Evolutionary conservation across 1,284 basidiomycete genomes (phyloP), one percentile per base, ranked within the genome.

Genomic region (Trametes pubescens): DNA sequence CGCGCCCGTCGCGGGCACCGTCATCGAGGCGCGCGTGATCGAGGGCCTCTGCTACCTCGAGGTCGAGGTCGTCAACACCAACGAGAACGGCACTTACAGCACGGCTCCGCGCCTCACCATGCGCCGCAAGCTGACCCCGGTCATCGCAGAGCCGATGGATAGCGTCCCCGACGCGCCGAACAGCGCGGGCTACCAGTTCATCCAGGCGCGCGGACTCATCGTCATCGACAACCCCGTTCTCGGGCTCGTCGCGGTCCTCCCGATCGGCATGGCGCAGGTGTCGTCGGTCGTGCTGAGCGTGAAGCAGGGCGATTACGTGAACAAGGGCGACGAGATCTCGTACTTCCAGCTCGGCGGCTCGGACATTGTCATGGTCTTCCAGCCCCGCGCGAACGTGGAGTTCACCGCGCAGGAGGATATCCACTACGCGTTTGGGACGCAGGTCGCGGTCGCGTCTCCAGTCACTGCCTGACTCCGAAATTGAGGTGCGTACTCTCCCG

Each of bases 191-290:
- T 73, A 73, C 65, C 72, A 71, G 67, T 72, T 73, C 68, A 34
- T 73, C n/a, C 72, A 73, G 56, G 63, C 71, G 13, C 67, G 67
- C 56, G 69, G 54, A 10, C 44, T 66, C 44, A 51, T 72, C 40
- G 54, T 72, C 53, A 72, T 72, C 53, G 68, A 69, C 26, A 65
- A 51, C 44, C 21, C 55, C 53, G 53, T 57, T 6, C 40, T 71
- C 40, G 71, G 71, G 14, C 64, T 65, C 59, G 71, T 72, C 61
- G 71, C 71, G 26, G 65, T 70, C 48, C 63, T 72, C 32, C 69
- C 71, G 24, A 69, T 71, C 44, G 71, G 71, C 16, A 72, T 72
- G 71, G 69, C 69, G 43, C 69, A 71, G 63, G 65, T 72, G 35
- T 70, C 69, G 57, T 70, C 69, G 37, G 69, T 72, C 16, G 40